Evolutionary conservation across 2,329 filamentous ascomycete genomes (phyloP).

Genomic region (Colletotrichum sublineola): DNA sequence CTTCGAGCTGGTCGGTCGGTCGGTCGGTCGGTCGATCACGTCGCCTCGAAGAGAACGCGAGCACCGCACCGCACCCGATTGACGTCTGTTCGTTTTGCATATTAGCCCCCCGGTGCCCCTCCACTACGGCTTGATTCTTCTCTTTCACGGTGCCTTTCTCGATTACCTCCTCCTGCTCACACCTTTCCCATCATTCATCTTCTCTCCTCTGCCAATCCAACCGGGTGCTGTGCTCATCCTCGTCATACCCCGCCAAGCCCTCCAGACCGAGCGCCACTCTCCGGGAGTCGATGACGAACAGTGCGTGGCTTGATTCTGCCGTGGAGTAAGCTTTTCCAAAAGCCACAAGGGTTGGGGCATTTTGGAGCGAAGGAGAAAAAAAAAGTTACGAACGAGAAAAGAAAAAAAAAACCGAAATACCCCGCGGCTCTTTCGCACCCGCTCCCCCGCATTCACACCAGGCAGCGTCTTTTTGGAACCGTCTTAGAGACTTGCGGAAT

Average conservation of each 20-base stretch:
- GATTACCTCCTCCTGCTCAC: constrained; percentile 17
- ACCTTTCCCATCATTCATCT: constrained; percentile 2
- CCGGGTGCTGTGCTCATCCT: constrained; percentile 5
- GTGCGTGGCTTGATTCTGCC: constrained; percentile 33
- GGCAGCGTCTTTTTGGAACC: constrained; percentile 27
- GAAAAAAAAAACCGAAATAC: neutral
- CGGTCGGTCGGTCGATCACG: constrained; percentile 37
- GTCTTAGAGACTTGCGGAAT: constrained; percentile 23
- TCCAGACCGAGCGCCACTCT: constrained; percentile 21
- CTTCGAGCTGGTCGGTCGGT: constrained; percentile 23
- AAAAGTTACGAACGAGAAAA: constrained; percentile 2
- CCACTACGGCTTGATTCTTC: constrained; percentile 7
- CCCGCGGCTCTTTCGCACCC: constrained; percentile 37
- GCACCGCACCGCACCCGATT: constrained; percentile 1
- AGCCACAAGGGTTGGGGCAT: constrained; percentile 27
- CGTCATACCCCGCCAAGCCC: neutral
- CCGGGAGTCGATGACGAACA: constrained; percentile 39
- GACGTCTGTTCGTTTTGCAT: constrained; percentile 34
- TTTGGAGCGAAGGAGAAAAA: constrained; percentile 8
- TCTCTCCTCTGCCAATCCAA: constrained; percentile 1
- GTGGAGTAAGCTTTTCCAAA: neutral
- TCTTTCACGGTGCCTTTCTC: constrained; percentile 19
- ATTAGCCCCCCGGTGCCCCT: constrained; percentile 39
- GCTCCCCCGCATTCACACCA: constrained; percentile 34
- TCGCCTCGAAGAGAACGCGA: constrained; percentile 14